Base-by-base conservation (phyloP, 352 stramenopile species). In the Phytophthora agathidicida region DNA sequence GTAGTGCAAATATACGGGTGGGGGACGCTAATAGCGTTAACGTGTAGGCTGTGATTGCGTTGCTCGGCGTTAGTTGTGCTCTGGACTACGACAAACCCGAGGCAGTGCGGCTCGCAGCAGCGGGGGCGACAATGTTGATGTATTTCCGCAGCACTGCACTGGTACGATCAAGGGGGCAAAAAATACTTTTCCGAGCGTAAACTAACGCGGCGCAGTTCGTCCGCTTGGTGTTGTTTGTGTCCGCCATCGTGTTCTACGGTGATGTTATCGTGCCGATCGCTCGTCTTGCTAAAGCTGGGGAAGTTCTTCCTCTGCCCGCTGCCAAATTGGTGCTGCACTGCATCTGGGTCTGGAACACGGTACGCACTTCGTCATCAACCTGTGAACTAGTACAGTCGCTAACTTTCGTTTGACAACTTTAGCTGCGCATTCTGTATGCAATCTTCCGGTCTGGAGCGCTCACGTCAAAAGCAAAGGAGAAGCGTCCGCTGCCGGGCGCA, bases 81-180 rank as follows among this genome's bases (percentile, higher is more conserved):
- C 30, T 86, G 32, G 68, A 77, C 36, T 90, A 86, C 37, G 65
- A 90, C 0, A 90, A 90, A 37, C 67, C 80, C 0, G 62, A 67
- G 13, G 73, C 76, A 7, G 67, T 81, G 17, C 78, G 82, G 3
- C 46, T 86, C 9, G 68, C 50, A 0, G 78, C 66, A 27, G 53
- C 65, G 8, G 51, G 38, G 0, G 74, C 20, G 1, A 55, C 51
- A 4, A 43, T 71, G 22, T 45, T 90, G 35, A 36, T 89, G 14
- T 88, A 92, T 58, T 90, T 92, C 32, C 82, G 82, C 55, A 90
- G 68, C 42, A 78, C 71, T 24, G 62, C 53, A 11, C 47, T 92
- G 61, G 82, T 89, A 51, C 30, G 26, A 8, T 35, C 4, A 11
- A 27, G n/a, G 17, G 3, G 9, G 32, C 14, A 4, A 4, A 36